A percentile compares a stretch with the other conserved stretches of the same genome.
These are phyloP conservation scores for Brassica incana DNA, from an alignment of 345 rosid genomes.

Conservation along the genomic window DNA sequence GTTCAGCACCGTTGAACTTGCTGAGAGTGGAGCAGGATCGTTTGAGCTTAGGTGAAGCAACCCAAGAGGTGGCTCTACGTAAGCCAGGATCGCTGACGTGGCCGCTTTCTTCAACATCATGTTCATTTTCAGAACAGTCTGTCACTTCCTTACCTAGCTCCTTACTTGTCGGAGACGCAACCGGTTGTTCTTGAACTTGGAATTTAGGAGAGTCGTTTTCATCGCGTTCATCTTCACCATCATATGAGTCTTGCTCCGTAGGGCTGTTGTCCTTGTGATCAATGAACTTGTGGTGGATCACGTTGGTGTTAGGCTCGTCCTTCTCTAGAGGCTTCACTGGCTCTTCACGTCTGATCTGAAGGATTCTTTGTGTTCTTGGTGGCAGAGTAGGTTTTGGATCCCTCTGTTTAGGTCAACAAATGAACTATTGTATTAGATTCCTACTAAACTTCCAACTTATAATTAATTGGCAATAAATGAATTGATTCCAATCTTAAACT, in stretches of 20 bases:
- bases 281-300: constrained; percentile 33
- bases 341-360: constrained; percentile 54
- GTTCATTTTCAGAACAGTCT: constrained; percentile 30
- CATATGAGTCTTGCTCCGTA: constrained; percentile 41
- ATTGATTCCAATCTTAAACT: not conserved
- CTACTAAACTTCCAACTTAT: not conserved
- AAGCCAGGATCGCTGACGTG: constrained; percentile 88
- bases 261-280: constrained; percentile 39
- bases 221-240: constrained; percentile 77
- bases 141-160: constrained; percentile 16
- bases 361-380: constrained; percentile 38
- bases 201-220: constrained; percentile 56
- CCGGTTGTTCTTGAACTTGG: constrained; percentile 47
- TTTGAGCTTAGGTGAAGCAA: constrained; percentile 65
- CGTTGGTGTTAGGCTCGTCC: constrained; percentile 40
- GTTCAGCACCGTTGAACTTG: constrained; percentile 46
- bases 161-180: constrained; percentile 28
- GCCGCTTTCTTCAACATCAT: constrained; percentile 46
- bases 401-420: constrained; percentile 37
- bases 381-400: constrained; percentile 34
- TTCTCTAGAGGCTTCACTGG: constrained; percentile 55
- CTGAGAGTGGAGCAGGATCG: constrained; percentile 79
- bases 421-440: not conserved
- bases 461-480: not conserved
- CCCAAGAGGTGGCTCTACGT: constrained; percentile 54